A percentile compares a stretch with the other conserved stretches of the same genome.
phyloP scores from a whole-genome alignment of 2,329 filamentous ascomycete species.

The Dothistroma pini region DNA sequence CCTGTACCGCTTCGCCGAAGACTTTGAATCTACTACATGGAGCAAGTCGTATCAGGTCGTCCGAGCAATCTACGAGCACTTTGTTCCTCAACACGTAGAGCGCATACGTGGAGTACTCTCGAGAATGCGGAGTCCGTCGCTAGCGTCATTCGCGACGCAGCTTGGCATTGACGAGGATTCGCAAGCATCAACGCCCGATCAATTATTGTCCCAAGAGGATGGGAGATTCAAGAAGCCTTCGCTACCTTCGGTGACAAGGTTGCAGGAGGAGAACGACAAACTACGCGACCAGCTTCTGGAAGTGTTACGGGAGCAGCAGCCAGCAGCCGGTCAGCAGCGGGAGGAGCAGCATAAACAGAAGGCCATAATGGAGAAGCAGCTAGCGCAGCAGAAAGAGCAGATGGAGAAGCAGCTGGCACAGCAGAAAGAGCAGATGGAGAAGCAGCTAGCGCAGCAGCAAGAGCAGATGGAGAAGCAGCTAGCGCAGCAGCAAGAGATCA shows the following conservation, averaged over 20 bases:
- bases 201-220: neutral
- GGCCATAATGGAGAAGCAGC: neutral
- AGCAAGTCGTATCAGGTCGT: constrained; percentile 6
- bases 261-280: constrained; percentile 1
- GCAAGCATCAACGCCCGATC: neutral
- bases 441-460: no score
- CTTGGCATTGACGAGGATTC: constrained; percentile 1
- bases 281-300: neutral
- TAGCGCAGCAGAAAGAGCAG: neutral
- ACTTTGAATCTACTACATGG: constrained; percentile 3
- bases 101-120: neutral
- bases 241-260: neutral
- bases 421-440: no score
- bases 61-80: constrained; percentile 9
- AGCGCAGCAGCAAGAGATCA: no score
- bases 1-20: neutral
- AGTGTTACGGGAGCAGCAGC: neutral
- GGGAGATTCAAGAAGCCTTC: neutral
- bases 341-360: no score
- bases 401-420: neutral
- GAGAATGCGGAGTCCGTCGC: neutral
- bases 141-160: neutral
- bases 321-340: neutral
- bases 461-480: no score
- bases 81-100: constrained; percentile 2